Evolutionary conservation across 78 protist genomes (phyloP).

Genomic region (Isochrysis galbana): DNA sequence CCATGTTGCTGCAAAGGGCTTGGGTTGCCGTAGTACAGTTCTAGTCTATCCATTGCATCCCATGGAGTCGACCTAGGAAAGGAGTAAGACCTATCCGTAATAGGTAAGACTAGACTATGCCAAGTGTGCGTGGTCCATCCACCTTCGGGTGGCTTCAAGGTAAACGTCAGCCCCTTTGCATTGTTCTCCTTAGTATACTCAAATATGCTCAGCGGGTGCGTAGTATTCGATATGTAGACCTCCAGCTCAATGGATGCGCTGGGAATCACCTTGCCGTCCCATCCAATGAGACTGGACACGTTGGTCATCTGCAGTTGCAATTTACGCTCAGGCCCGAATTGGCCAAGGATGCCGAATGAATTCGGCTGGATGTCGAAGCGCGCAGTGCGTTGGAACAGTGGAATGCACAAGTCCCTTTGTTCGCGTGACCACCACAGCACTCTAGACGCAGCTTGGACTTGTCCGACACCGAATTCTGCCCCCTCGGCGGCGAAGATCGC

Average conservation of each 20-base stretch:
- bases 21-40: background rate
- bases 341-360: constrained; percentile 23
- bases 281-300: background rate
- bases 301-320: background rate
- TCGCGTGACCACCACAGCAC: background rate
- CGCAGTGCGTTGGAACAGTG: background rate
- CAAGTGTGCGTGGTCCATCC: background rate
- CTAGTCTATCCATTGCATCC: background rate
- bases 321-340: constrained; percentile 15
- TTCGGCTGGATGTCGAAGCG: constrained; percentile 11
- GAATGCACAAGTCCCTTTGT: background rate
- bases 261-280: background rate
- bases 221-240: background rate
- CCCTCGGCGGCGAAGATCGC: background rate
- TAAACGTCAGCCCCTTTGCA: background rate
- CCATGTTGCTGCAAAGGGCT: background rate
- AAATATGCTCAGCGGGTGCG: background rate
- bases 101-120: background rate
- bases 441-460: background rate
- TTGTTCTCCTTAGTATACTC: constrained; percentile 20
- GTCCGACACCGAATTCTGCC: background rate
- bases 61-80: background rate
- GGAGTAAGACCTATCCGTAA: background rate
- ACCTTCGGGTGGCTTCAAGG: background rate
- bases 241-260: constrained; percentile 4